Base-by-base conservation (phyloP, 352 stramenopile species). In the Phytopythium litorale region DNA sequence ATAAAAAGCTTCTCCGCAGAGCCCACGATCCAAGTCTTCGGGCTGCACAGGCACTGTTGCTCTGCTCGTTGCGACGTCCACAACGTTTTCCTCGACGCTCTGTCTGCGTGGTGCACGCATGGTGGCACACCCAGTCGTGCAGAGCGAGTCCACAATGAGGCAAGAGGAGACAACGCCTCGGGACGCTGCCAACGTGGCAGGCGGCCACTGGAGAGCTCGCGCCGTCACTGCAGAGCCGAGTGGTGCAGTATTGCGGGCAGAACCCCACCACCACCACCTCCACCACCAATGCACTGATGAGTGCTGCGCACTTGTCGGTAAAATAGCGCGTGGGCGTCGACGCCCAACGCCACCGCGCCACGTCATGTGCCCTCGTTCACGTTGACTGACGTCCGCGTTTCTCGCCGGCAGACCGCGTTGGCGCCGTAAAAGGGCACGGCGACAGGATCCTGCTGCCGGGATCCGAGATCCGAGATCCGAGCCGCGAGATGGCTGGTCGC, bases 131-230 rank as follows among this genome's bases (percentile, higher is more conserved):
- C 33, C 35, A 40, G 6, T 40, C 35, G 21, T 54, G 5, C 48
- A 54, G 28, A 54, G 48, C 48, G 48, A 21, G 48, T 37, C 8
- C 48, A 16, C 30, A 0, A 15, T 54, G 48, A 11, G 38, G 23
- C 48, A 54, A 30, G 7, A 1, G 48, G n/a, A 45, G 40, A n/a
- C 40, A 46, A 21, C 18, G 40, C 40, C 19, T n/a, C 13, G 19
- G 25, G 48, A 54, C 48, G 28, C 48, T 38, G 48, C 48, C 48
- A 38, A 54, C 48, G 48, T 54, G 48, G 25, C 48, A 38, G 28
- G 16, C 28, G 28, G 25, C n/a, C 48, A 54, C 48, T 54, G 48
- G 48, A 54, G 48, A 11, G 15, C 16, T 15, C 35, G 35, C 35
- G 35, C 35, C 35, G 35, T 40, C 35, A 40, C 35, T 11, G 35